Conservation (phyloP, 2,329 filamentous ascomycete species). For the Colletotrichum paranaense region DNA sequence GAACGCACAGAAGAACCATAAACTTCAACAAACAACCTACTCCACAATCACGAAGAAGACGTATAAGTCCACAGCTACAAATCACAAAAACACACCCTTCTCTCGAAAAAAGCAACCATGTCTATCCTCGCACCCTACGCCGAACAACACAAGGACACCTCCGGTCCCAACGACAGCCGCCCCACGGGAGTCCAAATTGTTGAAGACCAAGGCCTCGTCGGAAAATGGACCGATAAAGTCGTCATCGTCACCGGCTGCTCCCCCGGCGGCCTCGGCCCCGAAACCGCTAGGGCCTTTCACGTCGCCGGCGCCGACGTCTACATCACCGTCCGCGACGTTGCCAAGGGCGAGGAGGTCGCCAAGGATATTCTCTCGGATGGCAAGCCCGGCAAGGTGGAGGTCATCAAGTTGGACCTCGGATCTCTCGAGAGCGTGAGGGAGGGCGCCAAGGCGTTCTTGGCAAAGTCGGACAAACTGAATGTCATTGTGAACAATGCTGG, state of each 20-base stretch:
- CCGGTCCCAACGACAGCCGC: slow-evolving; percentile 36
- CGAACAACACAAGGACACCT: slow-evolving; percentile 18
- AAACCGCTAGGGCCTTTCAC: slow-evolving; percentile 47
- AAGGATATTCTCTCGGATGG: slow-evolving; percentile 32
- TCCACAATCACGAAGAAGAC: neutral
- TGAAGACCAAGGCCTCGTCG: slow-evolving; percentile 34
- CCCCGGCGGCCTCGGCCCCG: slow-evolving; percentile 53
- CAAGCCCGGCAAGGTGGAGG: slow-evolving; percentile 40
- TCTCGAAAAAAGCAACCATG: neutral
- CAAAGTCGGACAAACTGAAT: slow-evolving; percentile 33
- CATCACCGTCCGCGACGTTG: slow-evolving; percentile 25
- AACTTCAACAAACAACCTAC: neutral
- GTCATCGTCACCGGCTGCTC: slow-evolving; percentile 50
- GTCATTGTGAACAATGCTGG: slow-evolving; percentile 42
- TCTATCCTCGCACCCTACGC: slow-evolving; percentile 22
- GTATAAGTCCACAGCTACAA: neutral
- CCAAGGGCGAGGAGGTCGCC: slow-evolving; percentile 27
- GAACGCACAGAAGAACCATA: neutral
- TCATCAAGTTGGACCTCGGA: slow-evolving; percentile 46
- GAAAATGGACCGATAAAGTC: slow-evolving; percentile 30
- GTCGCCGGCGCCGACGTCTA: slow-evolving; percentile 32
- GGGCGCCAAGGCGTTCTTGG: slow-evolving; percentile 39
- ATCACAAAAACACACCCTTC: neutral
- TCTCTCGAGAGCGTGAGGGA: slow-evolving; percentile 44
- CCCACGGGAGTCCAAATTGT: slow-evolving; percentile 37